Conservation (phyloP, 2,329 filamentous ascomycete genomes). For the Colletotrichum lini region DNA sequence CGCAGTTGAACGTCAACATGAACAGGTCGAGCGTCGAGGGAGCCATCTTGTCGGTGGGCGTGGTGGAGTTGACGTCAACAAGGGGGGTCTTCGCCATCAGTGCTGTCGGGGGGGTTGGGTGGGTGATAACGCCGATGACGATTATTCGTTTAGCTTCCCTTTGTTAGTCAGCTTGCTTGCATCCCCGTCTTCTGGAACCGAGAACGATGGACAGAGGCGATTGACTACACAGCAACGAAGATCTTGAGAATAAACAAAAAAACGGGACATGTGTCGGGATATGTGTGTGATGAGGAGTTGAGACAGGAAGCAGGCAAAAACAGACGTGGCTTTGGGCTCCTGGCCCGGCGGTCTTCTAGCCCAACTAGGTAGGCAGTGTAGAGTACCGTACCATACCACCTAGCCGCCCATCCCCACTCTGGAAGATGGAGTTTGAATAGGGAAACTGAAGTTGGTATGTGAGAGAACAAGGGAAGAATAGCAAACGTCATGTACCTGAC, state of each 20-base stretch:
- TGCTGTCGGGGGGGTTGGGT: conserved; percentile 11
- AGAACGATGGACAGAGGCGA: background rate
- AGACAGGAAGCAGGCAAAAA: background rate
- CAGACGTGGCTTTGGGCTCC: background rate
- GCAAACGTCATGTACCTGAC: background rate
- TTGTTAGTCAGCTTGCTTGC: conserved; percentile 16
- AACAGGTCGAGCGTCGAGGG: conserved; percentile 76
- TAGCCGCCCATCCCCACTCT: background rate
- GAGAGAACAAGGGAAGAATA: too few relatives aligned
- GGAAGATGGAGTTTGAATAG: background rate
- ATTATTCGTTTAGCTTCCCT: conserved; percentile 1
- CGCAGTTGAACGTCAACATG: conserved; percentile 92
- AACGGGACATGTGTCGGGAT: background rate
- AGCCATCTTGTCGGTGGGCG: conserved; percentile 49
- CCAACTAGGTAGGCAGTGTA: background rate
- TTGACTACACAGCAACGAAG: background rate
- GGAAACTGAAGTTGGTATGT: background rate
- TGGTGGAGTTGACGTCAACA: conserved; percentile 38
- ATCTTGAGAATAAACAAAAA: background rate
- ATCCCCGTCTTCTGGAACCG: background rate
- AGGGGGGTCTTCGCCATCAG: conserved; percentile 25
- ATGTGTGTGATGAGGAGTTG: background rate
- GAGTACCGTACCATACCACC: conserved; percentile 7
- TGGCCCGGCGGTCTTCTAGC: background rate
- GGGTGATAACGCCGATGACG: conserved; percentile 38